Base-by-base conservation (phyloP, 257 asterid genomes). In the Perilla frutescens region DNA sequence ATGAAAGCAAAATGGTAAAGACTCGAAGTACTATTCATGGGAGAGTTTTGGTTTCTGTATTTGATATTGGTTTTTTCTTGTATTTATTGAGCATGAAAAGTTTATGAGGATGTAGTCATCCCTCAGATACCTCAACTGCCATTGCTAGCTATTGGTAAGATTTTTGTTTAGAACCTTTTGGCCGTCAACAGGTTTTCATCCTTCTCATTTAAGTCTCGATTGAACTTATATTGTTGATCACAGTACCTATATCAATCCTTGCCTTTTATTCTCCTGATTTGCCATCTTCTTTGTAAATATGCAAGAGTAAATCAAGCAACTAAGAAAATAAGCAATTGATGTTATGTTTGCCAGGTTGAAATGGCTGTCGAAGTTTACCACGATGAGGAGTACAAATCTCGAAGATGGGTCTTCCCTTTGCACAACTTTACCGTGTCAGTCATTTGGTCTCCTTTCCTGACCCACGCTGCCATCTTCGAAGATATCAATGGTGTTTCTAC, bases 371-470 rank as follows among this genome's bases (percentile, higher is more conserved):
- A 83, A 81, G 90, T 92, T 43, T 90, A 92, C 82, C 98, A 87
- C 53, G 96, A 89, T 3, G 82, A 83, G 75, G 71, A 39, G 12
- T 86, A 78, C 90, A 86, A 71, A 80, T 81, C 84, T 64, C 82
- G 85, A 67, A 85, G 82, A 80, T 92, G 98, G 98, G 15, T 82
- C 66, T 88, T 92, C 80, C 96, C 92, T 0, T 73, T 65, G 6
- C 68, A 80, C 91, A 92, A 88, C 76, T 81, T 90, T 43, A 88
- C 90, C 0, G 34, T 92, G 13, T 90, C 95, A 3, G 85, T 76
- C 56, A 49, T 92, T 45, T 92, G 98, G 98, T 83, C 97, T 37
- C 98, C 98, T 31, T 85, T 90, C 63, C 87, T 92, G 20, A 89
- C 97, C 3, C 13, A 86, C 58, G 96, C 97, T 7, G 84, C 79